Evolutionary conservation across 2,329 filamentous ascomycete genomes (phyloP).

Genomic region (Xylaria sp.): DNA sequence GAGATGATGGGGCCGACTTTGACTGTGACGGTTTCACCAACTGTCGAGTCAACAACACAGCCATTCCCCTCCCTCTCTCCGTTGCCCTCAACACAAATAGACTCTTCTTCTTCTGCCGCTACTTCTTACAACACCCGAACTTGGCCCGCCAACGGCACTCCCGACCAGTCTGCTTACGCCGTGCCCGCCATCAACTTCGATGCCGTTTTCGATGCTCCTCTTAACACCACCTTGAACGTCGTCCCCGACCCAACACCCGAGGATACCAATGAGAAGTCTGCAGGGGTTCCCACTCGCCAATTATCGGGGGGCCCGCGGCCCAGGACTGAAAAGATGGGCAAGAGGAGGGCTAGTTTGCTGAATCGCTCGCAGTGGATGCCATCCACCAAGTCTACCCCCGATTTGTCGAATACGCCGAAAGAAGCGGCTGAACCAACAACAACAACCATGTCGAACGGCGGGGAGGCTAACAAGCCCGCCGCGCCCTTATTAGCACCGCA

Average conservation of each 20-base stretch:
- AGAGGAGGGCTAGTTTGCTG: slow-evolving; percentile 44
- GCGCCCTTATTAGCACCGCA: slow-evolving; percentile 28
- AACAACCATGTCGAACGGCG: slow-evolving; percentile 11
- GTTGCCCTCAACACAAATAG: slow-evolving; percentile 28
- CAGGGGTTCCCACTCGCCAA: slow-evolving; percentile 19
- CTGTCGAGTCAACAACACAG: slow-evolving; percentile 36
- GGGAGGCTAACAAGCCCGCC: slow-evolving; percentile 15
- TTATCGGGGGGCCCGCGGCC: slow-evolving; percentile 26
- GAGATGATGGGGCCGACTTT: slow-evolving; percentile 40
- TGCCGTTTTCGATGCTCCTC: slow-evolving; percentile 31
- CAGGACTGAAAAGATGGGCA: slow-evolving; percentile 31
- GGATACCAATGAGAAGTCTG: slow-evolving; percentile 28
- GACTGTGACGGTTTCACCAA: slow-evolving; percentile 37
- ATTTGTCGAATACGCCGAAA: slow-evolving; percentile 32
- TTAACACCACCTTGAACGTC: slow-evolving; percentile 44
- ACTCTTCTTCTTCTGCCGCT: slow-evolving; percentile 12
- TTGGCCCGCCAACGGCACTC: slow-evolving; percentile 33
- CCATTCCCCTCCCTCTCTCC: slow-evolving; percentile 30
- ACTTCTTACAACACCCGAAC: slow-evolving; percentile 19
- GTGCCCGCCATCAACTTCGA: slow-evolving; percentile 49
- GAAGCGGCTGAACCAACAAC: slow-evolving; percentile 25
- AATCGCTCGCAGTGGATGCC: slow-evolving; percentile 51
- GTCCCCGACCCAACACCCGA: slow-evolving; percentile 27
- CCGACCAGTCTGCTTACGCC: slow-evolving; percentile 42
- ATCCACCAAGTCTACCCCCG: slow-evolving; percentile 40